Percentiles rank a stretch among this genome's conserved stretches.
Evolutionary conservation across 2,329 filamentous ascomycete species (phyloP).

Genomic region (Neofusicoccum kwambonambiense): DNA sequence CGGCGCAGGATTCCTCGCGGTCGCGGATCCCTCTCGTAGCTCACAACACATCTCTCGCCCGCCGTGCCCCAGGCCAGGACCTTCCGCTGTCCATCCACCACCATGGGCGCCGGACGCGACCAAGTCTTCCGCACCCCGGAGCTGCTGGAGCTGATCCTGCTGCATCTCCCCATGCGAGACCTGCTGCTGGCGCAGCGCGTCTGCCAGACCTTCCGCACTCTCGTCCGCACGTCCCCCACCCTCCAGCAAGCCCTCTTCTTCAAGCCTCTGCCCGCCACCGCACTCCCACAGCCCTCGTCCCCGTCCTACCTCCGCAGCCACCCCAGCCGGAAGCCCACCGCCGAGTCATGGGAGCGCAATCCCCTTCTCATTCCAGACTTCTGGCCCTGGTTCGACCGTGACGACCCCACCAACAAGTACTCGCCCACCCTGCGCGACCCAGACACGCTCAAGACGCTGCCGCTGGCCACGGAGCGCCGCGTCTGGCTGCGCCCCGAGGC

Average conservation of each 20-base stretch:
- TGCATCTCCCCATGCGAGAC: neutral
- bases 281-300: neutral
- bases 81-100: neutral
- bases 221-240: neutral
- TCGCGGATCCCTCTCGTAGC: too few relatives aligned
- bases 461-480: neutral
- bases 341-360: neutral
- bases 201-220: neutral
- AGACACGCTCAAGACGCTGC: neutral
- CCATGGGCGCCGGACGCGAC: neutral
- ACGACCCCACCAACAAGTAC: too few relatives aligned
- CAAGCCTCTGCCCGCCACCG: neutral
- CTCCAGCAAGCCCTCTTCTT: conserved; percentile 6
- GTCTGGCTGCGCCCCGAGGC: neutral
- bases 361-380: neutral
- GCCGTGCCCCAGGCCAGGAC: too few relatives aligned
- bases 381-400: neutral
- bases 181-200: neutral
- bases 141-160: conserved; percentile 6
- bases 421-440: neutral
- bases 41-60: too few relatives aligned
- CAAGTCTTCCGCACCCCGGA: neutral
- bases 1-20: too few relatives aligned
- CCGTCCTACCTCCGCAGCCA: neutral
- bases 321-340: neutral